Evolutionary conservation across 192 early-diverging fungal genomes (phyloP).

Genomic region (Gonapodya prolifera): DNA sequence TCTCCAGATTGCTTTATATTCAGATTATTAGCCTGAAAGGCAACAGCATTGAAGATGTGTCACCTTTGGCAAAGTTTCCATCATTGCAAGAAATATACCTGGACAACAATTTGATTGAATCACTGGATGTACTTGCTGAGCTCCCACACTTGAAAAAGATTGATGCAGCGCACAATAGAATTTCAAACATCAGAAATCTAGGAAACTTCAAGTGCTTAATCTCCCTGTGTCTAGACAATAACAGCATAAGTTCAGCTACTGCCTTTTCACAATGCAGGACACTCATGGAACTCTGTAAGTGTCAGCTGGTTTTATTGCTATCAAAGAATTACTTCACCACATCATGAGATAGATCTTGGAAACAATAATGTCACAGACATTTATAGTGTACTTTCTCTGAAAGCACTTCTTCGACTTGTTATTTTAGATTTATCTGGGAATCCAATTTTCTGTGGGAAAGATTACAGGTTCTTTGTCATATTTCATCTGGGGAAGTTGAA

Average conservation of each 20-base stretch:
- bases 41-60: constrained; percentile 34
- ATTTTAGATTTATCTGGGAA: constrained; percentile 53
- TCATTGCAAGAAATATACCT: constrained; percentile 36
- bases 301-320: constrained; percentile 7
- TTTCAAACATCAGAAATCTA: constrained; percentile 24
- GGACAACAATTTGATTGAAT: constrained; percentile 41
- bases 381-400: constrained; percentile 41
- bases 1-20: constrained; percentile 23
- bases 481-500: constrained; percentile 42
- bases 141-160: constrained; percentile 30
- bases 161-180: constrained; percentile 35
- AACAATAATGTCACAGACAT: constrained; percentile 38
- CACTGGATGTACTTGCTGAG: constrained; percentile 26
- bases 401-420: constrained; percentile 39
- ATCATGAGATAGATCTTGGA: constrained; percentile 27
- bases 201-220: constrained; percentile 28
- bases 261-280: constrained; percentile 30
- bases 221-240: constrained; percentile 40
- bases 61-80: constrained; percentile 18
- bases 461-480: constrained; percentile 42
- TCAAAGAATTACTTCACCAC: constrained; percentile 10
- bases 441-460: constrained; percentile 27
- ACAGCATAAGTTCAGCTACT: constrained; percentile 24
- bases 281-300: constrained; percentile 45
- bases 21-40: constrained; percentile 43